A percentile compares a stretch with the other conserved stretches of the same genome.
These are phyloP conservation scores for Raffaelea ambrosiae DNA, from an alignment of 2,329 filamentous ascomycete genomes.

Conservation along the genomic window DNA sequence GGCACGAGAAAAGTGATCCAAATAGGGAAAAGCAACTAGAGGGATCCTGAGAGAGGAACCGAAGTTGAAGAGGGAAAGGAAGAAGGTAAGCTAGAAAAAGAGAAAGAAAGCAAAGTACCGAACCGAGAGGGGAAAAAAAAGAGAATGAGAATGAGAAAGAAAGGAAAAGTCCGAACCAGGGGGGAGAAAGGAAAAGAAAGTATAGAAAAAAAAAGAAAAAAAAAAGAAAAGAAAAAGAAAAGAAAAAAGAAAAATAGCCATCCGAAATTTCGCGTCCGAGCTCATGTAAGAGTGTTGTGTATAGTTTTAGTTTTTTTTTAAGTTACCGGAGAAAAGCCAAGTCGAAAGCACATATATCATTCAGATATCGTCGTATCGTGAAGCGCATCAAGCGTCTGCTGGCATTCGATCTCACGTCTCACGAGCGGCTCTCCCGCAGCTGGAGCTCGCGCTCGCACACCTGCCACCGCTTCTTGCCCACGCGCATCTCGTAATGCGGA, in stretches of 20 bases:
- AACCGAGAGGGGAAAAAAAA: neutral
- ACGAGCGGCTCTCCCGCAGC: conserved; percentile 11
- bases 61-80: neutral
- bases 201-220: neutral
- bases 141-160: neutral
- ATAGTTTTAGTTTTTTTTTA: too few species aligned
- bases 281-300: too few species aligned
- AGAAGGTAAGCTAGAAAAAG: neutral
- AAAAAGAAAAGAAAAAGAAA: neutral
- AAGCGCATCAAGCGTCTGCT: too few species aligned
- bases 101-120: neutral
- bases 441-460: conserved; percentile 13
- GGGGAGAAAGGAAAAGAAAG: neutral
- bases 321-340: too few species aligned
- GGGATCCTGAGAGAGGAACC: too few species aligned
- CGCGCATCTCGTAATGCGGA: conserved; percentile 81
- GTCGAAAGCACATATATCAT: too few species aligned
- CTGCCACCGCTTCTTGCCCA: conserved; percentile 68
- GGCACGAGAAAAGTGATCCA: too few species aligned
- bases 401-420: neutral
- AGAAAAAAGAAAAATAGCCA: neutral
- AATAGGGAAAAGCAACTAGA: too few species aligned
- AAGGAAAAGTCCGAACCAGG: neutral
- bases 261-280: too few species aligned
- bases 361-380: too few species aligned